These are phyloP conservation scores for Candida suzukii DNA, from an alignment of 805 yeast genomes.

Conservation along the genomic window DNA sequence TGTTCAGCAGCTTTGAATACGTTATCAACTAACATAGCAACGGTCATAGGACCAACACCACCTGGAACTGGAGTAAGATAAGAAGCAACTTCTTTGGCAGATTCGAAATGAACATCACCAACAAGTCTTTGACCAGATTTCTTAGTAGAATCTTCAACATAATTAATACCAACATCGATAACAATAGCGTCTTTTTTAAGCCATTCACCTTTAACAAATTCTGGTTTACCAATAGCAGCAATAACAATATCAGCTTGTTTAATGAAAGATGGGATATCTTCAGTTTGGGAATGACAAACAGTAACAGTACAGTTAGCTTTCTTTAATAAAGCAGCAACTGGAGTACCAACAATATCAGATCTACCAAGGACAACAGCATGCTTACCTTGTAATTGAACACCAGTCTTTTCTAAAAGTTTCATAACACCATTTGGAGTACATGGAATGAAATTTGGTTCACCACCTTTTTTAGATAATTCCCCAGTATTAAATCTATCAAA, in stretches of 20 bases:
- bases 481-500: slow-evolving; percentile 75
- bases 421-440: slow-evolving; percentile 83
- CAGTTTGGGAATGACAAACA: slow-evolving; percentile 61
- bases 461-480: slow-evolving; percentile 67
- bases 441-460: slow-evolving; percentile 64
- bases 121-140: slow-evolving; percentile 67
- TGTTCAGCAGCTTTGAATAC: slow-evolving; percentile 63
- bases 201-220: slow-evolving; percentile 71
- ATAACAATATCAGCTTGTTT: slow-evolving; percentile 67
- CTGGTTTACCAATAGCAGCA: slow-evolving; percentile 69
- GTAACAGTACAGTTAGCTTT: slow-evolving; percentile 74
- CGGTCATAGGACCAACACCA: slow-evolving; percentile 92
- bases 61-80: slow-evolving; percentile 86
- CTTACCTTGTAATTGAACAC: slow-evolving; percentile 51
- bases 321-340: slow-evolving; percentile 64
- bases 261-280: slow-evolving; percentile 39
- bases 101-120: slow-evolving; percentile 69
- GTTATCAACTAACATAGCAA: slow-evolving; percentile 71
- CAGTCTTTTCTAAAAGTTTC: slow-evolving; percentile 51
- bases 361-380: slow-evolving; percentile 82
- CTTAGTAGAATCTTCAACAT: slow-evolving; percentile 55
- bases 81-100: slow-evolving; percentile 48
- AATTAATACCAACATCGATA: slow-evolving; percentile 81
- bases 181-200: slow-evolving; percentile 60
- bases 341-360: slow-evolving; percentile 82